A percentile compares a stretch with the other conserved stretches of the same genome.
Conservation (phyloP, 2,329 filamentous ascomycete genomes). For the Paecilomyces sp. region DNA sequence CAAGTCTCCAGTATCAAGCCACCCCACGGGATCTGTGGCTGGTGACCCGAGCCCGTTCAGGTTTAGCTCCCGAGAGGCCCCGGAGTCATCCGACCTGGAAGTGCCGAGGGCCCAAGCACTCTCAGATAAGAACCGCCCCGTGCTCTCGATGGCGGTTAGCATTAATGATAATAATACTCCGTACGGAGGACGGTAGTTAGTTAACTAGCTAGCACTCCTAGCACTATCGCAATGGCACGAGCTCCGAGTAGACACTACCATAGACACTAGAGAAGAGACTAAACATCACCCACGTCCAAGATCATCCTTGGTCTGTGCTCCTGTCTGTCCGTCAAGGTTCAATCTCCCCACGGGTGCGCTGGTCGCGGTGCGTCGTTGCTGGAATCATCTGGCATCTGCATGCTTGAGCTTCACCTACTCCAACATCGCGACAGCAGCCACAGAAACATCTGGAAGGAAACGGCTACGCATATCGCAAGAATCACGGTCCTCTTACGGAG, state of each 20-base stretch:
- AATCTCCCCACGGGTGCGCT: background rate
- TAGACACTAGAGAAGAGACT: no score
- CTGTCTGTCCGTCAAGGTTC: background rate
- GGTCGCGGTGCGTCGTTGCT: background rate
- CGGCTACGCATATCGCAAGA: background rate
- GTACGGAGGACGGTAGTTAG: no score
- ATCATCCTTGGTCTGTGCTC: background rate
- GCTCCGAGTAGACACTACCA: no score
- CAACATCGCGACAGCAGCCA: background rate
- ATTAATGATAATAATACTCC: background rate
- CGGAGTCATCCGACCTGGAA: background rate
- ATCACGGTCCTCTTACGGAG: background rate
- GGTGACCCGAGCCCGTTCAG: background rate
- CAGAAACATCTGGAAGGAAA: background rate
- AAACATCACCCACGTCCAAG: background rate
- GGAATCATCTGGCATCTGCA: background rate
- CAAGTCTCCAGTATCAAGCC: background rate
- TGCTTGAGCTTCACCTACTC: background rate
- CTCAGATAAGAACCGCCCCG: background rate
- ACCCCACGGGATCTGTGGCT: constrained; percentile 1
- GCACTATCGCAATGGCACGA: background rate
- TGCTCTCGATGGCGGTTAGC: background rate
- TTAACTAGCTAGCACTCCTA: no score
- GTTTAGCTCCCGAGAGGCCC: background rate
- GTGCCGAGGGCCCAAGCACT: background rate